Evolutionary conservation across 2,329 filamentous ascomycete genomes (phyloP).

Genomic region (Aureobasidium vineae): DNA sequence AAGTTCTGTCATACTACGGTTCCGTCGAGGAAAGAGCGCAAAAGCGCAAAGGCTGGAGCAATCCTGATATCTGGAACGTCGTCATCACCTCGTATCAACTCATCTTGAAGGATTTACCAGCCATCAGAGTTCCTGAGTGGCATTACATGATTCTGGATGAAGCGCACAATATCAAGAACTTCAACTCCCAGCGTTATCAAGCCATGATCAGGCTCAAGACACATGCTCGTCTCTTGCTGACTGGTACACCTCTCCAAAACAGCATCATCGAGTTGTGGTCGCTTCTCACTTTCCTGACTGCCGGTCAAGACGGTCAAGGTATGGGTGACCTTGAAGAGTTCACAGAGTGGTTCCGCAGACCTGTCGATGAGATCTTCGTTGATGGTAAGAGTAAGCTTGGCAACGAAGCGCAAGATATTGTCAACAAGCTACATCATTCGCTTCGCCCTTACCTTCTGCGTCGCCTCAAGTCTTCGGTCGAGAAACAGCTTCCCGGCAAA

Average conservation of each 20-base stretch:
- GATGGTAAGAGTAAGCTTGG: constrained; percentile 93
- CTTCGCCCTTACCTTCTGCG: constrained; percentile 88
- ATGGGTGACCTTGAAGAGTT: constrained; percentile 97
- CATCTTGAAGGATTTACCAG: constrained; percentile 87
- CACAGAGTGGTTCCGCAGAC: constrained; percentile 91
- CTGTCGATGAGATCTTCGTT: constrained; percentile 93
- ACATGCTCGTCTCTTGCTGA: constrained; percentile 78
- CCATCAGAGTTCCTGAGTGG: constrained; percentile 90
- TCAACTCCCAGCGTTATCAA: constrained; percentile 96
- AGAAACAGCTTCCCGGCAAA: constrained; percentile 98
- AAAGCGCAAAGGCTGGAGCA: constrained; percentile 90
- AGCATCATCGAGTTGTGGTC: constrained; percentile 98
- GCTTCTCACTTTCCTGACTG: constrained; percentile 92
- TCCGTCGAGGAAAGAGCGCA: constrained; percentile 86
- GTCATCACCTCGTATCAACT: constrained; percentile 98
- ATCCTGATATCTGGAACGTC: constrained; percentile 74
- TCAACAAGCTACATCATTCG: constrained; percentile 90
- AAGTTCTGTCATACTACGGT: constrained; percentile 95
- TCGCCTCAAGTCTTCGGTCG: constrained; percentile 90
- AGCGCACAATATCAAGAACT: constrained; percentile 99
- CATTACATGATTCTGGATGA: constrained; percentile 98
- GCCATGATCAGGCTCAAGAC: constrained; percentile 93
- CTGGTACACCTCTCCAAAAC: constrained; percentile 94
- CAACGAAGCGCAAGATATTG: constrained; percentile 86
- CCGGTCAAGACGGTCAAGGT: constrained; percentile 73